Conservation (phyloP, 2,329 filamentous ascomycete genomes). For the Leptographium galeiforme region DNA sequence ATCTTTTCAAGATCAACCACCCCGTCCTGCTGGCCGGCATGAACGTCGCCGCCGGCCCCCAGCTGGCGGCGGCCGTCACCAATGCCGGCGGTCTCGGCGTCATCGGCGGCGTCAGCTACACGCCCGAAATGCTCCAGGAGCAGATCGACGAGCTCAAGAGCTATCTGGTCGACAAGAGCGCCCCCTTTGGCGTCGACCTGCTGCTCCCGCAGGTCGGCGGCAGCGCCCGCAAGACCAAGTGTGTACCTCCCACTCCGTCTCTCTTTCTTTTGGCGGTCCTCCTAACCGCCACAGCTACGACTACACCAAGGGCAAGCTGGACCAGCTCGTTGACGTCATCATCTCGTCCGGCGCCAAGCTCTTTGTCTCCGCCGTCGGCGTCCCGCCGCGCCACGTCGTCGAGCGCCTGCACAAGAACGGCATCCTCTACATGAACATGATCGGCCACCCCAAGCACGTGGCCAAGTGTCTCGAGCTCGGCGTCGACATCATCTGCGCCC, state of each 20-base stretch:
- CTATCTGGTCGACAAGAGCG: slow-evolving; percentile 77
- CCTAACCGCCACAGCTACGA: slow-evolving; percentile 58
- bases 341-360: slow-evolving; percentile 84
- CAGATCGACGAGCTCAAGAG: slow-evolving; percentile 91
- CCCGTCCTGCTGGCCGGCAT: slow-evolving; percentile 92
- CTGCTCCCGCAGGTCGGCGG: slow-evolving; percentile 90
- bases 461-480: slow-evolving; percentile 88
- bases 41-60: slow-evolving; percentile 96
- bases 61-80: slow-evolving; percentile 89
- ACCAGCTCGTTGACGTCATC: slow-evolving; percentile 79
- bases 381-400: slow-evolving; percentile 78
- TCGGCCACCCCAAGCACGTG: slow-evolving; percentile 98
- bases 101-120: slow-evolving; percentile 91
- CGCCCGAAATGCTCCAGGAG: slow-evolving; percentile 90
- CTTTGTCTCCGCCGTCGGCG: slow-evolving; percentile 93
- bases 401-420: slow-evolving; percentile 79
- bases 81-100: slow-evolving; percentile 95
- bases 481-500: slow-evolving; percentile 93
- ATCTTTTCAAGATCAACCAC: slow-evolving; percentile 97
- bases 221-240: slow-evolving; percentile 87
- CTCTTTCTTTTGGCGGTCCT: not conserved
- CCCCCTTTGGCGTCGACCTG: slow-evolving; percentile 88
- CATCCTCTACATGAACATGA: slow-evolving; percentile 99
- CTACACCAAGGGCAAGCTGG: slow-evolving; percentile 97
- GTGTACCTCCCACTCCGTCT: slow-evolving; percentile 15